These are phyloP conservation scores for Amanita subjunquillea DNA, from an alignment of 768 basidiomycete genomes.

Conservation along the genomic window DNA sequence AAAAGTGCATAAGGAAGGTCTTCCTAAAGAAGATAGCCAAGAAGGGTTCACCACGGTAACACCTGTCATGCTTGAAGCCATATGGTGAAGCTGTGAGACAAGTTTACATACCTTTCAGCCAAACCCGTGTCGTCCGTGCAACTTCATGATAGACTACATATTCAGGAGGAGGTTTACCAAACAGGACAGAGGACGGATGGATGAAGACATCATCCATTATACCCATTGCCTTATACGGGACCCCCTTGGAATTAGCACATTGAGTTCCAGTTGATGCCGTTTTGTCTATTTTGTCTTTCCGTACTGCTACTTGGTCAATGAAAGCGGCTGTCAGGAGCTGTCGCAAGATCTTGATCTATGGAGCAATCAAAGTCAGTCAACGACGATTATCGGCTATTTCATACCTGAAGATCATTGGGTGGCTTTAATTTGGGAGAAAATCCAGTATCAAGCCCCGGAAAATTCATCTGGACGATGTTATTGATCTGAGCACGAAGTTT, in stretches of 20 bases:
- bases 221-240: slow-evolving; percentile 76
- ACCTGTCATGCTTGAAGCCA: slow-evolving; percentile 28
- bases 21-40: slow-evolving; percentile 80
- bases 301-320: slow-evolving; percentile 90
- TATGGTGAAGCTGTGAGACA: neutral
- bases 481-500: slow-evolving; percentile 87
- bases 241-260: slow-evolving; percentile 64
- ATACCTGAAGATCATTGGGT: slow-evolving; percentile 70
- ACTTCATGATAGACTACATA: slow-evolving; percentile 81
- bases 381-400: slow-evolving; percentile 4
- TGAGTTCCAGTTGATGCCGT: slow-evolving; percentile 49
- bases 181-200: slow-evolving; percentile 81
- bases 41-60: slow-evolving; percentile 78
- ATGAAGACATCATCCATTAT: slow-evolving; percentile 84
- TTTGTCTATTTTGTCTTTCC: slow-evolving; percentile 71
- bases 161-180: slow-evolving; percentile 64
- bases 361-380: slow-evolving; percentile 2
- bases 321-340: slow-evolving; percentile 85
- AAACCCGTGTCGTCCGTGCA: slow-evolving; percentile 61
- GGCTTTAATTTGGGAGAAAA: slow-evolving; percentile 62
- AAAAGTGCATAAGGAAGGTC: slow-evolving; percentile 74
- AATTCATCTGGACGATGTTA: slow-evolving; percentile 73
- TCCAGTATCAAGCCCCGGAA: slow-evolving; percentile 49
- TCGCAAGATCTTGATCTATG: slow-evolving; percentile 77
- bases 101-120: slow-evolving; percentile 60